phyloP scores from a whole-genome alignment of 1,284 basidiomycete genomes.

The Cutaneotrichosporon sp. region DNA sequence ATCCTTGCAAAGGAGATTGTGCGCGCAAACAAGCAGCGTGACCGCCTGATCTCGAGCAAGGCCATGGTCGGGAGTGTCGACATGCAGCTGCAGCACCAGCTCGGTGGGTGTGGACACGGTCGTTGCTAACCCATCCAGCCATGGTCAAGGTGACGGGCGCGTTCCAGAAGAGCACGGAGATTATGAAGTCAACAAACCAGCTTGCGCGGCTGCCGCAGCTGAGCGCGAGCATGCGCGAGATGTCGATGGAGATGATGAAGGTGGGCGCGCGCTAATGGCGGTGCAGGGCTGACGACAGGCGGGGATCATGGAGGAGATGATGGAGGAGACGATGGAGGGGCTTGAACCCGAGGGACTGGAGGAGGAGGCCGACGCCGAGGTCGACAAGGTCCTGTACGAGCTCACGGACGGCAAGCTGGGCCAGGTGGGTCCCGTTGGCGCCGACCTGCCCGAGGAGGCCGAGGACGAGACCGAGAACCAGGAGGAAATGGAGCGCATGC shows the following conservation, averaged over 20 bases:
- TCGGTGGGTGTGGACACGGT: slow-evolving; percentile 61
- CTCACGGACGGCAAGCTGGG: slow-evolving; percentile 94
- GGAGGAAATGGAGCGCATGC: slow-evolving; percentile 77
- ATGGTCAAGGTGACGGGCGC: slow-evolving; percentile 96
- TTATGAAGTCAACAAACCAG: slow-evolving; percentile 95
- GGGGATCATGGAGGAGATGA: slow-evolving; percentile 89
- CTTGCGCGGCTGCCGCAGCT: slow-evolving; percentile 90
- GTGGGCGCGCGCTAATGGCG: slow-evolving; percentile 48
- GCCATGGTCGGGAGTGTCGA: slow-evolving; percentile 87
- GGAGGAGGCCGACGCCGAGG: slow-evolving; percentile 94
- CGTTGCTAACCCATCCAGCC: slow-evolving; percentile 55
- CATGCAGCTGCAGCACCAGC: slow-evolving; percentile 85
- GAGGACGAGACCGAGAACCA: slow-evolving; percentile 74
- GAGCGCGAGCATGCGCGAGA: slow-evolving; percentile 86
- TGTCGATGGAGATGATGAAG: slow-evolving; percentile 99
- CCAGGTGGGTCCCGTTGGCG: slow-evolving; percentile 66
- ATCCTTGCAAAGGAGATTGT: slow-evolving; percentile 93
- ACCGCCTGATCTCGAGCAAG: slow-evolving; percentile 84
- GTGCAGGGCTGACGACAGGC: slow-evolving; percentile 57
- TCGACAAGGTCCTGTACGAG: slow-evolving; percentile 93
- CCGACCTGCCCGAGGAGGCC: slow-evolving; percentile 62
- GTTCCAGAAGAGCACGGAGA: slow-evolving; percentile 94
- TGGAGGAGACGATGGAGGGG: slow-evolving; percentile 71
- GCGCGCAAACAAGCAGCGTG: slow-evolving; percentile 87
- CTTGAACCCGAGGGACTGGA: slow-evolving; percentile 89